Evolutionary conservation across 176 grass and related monocot species (phyloP), one percentile per base, ranked within the genome.

Genomic region (Microstegium vimineum): DNA sequence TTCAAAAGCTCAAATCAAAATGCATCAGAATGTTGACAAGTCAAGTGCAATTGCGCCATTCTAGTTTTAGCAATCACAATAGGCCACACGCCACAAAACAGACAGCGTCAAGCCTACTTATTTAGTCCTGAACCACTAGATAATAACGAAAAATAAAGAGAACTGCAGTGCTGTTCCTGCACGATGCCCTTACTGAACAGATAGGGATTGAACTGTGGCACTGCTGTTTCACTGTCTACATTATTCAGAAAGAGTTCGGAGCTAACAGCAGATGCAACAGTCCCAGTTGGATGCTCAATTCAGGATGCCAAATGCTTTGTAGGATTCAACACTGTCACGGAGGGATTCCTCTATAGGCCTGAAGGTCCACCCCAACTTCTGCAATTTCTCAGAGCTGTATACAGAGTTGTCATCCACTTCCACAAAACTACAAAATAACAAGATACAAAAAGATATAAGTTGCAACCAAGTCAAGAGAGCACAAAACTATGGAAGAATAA

Each of bases 291-390:
- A 71, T 85, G 26, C 26, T 74, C 73, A 85, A 25, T 82, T 82
- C 69, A 85, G 75, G 16, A 86, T 1, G 30, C 74, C 73, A 32
- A 76, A 85, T 59, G 79, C 60, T 75, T 16, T 43, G 38, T 86
- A 92, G 62, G 82, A 92, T 88, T 92, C 78, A 1, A 92, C 68
- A n/a, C 62, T 92, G 41, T 76, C 86, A 8, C 20, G 49, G 2
- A 92, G 77, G 25, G 74, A 85, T 81, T 92, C 83, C 68, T 75
- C 74, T 17, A 75, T n/a, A 45, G 82, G 62, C 61, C 82, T 88
- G 73, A 88, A 86, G 57, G 64, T 86, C 83, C 86, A 88, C 1
- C 90, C 90, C 11, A 76, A 52, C 51, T 67, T 75, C 79, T 83
- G 67, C 67, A 92, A 62, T 86, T 92, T 92, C 41, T 86, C 69